Evolutionary conservation across 352 stramenopile species (phyloP).

Genomic region (Elongisporangium undulatum): DNA sequence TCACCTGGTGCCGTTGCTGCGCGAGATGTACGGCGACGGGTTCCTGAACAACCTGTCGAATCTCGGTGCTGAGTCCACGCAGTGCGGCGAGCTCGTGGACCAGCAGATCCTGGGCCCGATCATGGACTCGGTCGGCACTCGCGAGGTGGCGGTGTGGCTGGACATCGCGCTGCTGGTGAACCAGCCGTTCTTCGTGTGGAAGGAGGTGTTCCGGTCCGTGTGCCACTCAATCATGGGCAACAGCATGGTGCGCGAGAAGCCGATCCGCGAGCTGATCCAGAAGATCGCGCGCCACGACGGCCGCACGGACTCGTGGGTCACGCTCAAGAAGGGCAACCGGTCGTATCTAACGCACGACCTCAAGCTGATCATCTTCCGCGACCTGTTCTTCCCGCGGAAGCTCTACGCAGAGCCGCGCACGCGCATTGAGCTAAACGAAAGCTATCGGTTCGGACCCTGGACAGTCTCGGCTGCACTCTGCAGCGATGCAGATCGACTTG

Average conservation of each 20-base stretch:
- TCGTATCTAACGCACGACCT: conserved; percentile 65
- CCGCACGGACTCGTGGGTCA: conserved; percentile 66
- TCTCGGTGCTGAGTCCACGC: conserved; percentile 72
- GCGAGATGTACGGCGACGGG: conserved; percentile 94
- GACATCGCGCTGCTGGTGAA: conserved; percentile 43
- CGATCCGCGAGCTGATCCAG: conserved; percentile 64
- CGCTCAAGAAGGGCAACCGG: conserved; percentile 81
- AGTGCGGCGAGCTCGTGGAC: conserved; percentile 71
- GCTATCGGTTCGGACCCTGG: conserved; percentile 56
- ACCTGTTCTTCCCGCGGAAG: conserved; percentile 55
- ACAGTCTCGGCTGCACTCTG: conserved; percentile 30
- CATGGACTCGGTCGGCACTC: conserved; percentile 46
- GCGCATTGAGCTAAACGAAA: conserved; percentile 23
- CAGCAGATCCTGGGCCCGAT: conserved; percentile 52
- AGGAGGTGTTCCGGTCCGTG: conserved; percentile 77
- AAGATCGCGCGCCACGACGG: conserved; percentile 55
- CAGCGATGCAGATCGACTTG: not conserved
- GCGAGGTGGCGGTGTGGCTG: conserved; percentile 67
- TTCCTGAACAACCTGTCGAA: conserved; percentile 82
- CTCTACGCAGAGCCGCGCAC: conserved; percentile 14
- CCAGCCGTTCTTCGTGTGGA: conserved; percentile 86
- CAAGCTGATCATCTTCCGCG: conserved; percentile 75
- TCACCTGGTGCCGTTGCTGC: conserved; percentile 90
- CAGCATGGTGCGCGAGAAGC: conserved; percentile 83
- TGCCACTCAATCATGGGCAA: conserved; percentile 80